Evolutionary conservation across 1,284 basidiomycete genomes (phyloP), one percentile per base, ranked within the genome.

Genomic region (Cystobasidium slooffiae): DNA sequence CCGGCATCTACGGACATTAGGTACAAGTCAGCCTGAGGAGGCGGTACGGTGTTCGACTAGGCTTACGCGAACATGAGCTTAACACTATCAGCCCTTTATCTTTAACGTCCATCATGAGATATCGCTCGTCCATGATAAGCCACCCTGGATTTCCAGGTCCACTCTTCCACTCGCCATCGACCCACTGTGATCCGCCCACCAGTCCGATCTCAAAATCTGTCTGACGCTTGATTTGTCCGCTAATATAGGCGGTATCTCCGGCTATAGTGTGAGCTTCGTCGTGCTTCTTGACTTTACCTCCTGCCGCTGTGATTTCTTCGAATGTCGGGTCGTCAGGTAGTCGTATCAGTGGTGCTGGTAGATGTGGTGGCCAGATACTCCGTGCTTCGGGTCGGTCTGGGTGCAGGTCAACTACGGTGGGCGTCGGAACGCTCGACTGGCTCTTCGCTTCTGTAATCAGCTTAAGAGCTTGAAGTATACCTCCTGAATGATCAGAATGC

Each of bases 61-160:
- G 49, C 20, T 47, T 67, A 75, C 69, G 68, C 22, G 44, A 43
- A 22, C 51, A 91, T 87, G 91, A 88, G 83, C 90, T 92, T 82
- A 93, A 91, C 64, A 93, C 85, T 22, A 93, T 86, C 41, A 93
- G 82, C 0, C 92, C 91, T 80, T 91, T 92, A 20, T 90, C 91
- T 37, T 85, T 84, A 0, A 93, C 89, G 81, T 93, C 90, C 47
- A 92, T 84, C 0, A 85, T 88, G 62, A 87, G 88, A 80, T 92
- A 93, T 49, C 91, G 85, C 80, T 93, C 92, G 76, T 93, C 92
- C 87, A 88, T 88, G 78, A 93, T 88, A 75, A 89, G 85, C 90
- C 91, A 76, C n/a, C 49, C 62, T 47, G 47, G 44, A 46, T 73
- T 75, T 51, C 74, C 64, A 18, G 53, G 64, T 3, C 58, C 58